Conservation (phyloP, 495 filamentous ascomycete genomes). For the Cudoniella acicularis region DNA sequence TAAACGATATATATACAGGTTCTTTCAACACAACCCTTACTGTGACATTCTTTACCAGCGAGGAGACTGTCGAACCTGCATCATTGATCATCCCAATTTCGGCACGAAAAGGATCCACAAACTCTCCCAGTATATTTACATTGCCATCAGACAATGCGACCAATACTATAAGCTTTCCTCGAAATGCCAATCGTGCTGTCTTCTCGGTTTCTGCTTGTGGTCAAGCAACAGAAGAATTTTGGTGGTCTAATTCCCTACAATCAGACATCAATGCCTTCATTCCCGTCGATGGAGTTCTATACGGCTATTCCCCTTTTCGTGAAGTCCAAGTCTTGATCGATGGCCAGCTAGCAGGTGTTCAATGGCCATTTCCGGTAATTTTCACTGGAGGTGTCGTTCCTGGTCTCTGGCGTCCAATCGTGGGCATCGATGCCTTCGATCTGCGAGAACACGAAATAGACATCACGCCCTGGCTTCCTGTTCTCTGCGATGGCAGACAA, state of each 20-base stretch:
- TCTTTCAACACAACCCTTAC: slow-evolving; percentile 78
- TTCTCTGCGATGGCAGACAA: slow-evolving; percentile 58
- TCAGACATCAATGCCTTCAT: slow-evolving; percentile 60
- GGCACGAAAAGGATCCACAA: slow-evolving; percentile 45
- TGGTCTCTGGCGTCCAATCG: slow-evolving; percentile 78
- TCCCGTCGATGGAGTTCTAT: slow-evolving; percentile 50
- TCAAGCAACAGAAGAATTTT: slow-evolving; percentile 80
- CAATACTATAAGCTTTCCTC: slow-evolving; percentile 55
- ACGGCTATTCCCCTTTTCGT: slow-evolving; percentile 73
- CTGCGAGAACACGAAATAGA: slow-evolving; percentile 80
- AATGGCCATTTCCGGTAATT: slow-evolving; percentile 83
- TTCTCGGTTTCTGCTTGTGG: slow-evolving; percentile 76
- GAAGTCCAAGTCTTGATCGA: slow-evolving; percentile 82
- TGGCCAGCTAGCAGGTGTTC: slow-evolving; percentile 68
- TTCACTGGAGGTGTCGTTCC: slow-evolving; percentile 87
- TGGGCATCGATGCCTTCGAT: slow-evolving; percentile 82
- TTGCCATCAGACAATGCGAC: slow-evolving; percentile 64
- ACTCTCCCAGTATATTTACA: slow-evolving; percentile 62
- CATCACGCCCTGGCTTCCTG: slow-evolving; percentile 70
- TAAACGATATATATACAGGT: slow-evolving; percentile 63
- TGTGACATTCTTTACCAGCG: slow-evolving; percentile 63
- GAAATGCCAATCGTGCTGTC: slow-evolving; percentile 63
- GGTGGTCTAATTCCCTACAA: slow-evolving; percentile 79
- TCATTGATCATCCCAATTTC: slow-evolving; percentile 75
- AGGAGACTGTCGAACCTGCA: slow-evolving; percentile 43